A percentile compares a stretch with the other conserved stretches of the same genome.
Conservation (phyloP, 164 flowering plant genomes). For the Dillenia turbinata region DNA sequence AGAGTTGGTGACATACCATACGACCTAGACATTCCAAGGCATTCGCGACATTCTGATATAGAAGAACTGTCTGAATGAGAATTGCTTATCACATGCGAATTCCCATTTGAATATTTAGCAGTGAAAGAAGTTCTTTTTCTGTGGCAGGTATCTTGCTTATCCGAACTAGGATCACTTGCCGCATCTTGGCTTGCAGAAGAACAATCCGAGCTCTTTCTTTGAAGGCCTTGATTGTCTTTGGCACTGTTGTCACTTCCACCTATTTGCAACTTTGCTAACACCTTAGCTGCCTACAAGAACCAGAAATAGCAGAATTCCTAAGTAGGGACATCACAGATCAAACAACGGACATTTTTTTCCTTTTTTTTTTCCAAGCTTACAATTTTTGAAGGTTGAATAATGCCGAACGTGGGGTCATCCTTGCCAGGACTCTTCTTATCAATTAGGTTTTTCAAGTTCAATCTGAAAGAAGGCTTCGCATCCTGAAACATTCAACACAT, state of each 20-base stretch:
- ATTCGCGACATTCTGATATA: slow-evolving; percentile 20
- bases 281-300: slow-evolving; percentile 43
- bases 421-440: slow-evolving; percentile 14
- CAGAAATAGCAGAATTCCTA: too few species aligned
- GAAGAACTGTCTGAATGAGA: slow-evolving; percentile 6
- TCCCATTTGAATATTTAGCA: slow-evolving; percentile 9
- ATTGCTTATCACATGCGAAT: slow-evolving; percentile 6
- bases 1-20: slow-evolving; percentile 4
- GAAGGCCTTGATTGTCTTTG: slow-evolving; percentile 13
- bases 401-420: slow-evolving; percentile 20
- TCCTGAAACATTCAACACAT: slow-evolving; percentile 10
- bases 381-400: slow-evolving; percentile 35
- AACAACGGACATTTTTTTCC: too few species aligned
- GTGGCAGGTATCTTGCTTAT: slow-evolving; percentile 4
- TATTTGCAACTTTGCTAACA: slow-evolving; percentile 42
- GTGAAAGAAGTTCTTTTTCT: slow-evolving; percentile 10
- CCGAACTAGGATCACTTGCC: slow-evolving; percentile 2
- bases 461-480: slow-evolving; percentile 10
- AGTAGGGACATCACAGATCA: too few species aligned
- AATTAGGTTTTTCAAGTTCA: slow-evolving; percentile 13
- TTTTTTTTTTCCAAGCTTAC: slow-evolving; percentile 7
- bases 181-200: slow-evolving; percentile 11
- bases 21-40: slow-evolving; percentile 9
- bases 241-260: slow-evolving; percentile 14
- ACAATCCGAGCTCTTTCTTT: slow-evolving; percentile 18